Conservation (phyloP, 2,329 filamentous ascomycete species). For the Paracoccidioides brasiliensis region DNA sequence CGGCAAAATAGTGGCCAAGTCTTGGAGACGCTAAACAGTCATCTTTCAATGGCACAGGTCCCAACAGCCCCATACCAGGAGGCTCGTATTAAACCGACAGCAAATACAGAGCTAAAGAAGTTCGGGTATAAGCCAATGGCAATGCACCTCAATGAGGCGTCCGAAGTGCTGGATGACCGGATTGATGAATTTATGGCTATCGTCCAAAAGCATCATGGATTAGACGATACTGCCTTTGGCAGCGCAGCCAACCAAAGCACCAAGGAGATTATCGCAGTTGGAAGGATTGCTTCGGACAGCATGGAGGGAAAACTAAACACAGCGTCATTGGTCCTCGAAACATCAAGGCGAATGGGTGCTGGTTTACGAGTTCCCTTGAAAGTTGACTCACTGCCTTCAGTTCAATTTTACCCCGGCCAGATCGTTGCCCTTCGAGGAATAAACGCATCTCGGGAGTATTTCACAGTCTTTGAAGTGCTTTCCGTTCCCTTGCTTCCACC, state of each 20-base stretch:
- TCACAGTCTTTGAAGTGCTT: conserved; percentile 65
- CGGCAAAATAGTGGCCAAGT: conserved; percentile 69
- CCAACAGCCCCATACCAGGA: conserved; percentile 61
- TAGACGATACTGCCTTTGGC: conserved; percentile 72
- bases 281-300: conserved; percentile 79
- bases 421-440: conserved; percentile 77
- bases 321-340: conserved; percentile 77
- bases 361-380: conserved; percentile 71
- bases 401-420: conserved; percentile 87
- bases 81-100: conserved; percentile 68
- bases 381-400: conserved; percentile 53
- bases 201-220: conserved; percentile 57
- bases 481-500: conserved; percentile 59
- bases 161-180: conserved; percentile 84
- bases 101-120: conserved; percentile 80
- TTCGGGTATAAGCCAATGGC: conserved; percentile 83
- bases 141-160: conserved; percentile 87
- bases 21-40: conserved; percentile 68
- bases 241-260: conserved; percentile 77
- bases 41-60: conserved; percentile 53
- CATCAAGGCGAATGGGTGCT: conserved; percentile 68
- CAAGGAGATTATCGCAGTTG: conserved; percentile 76
- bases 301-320: conserved; percentile 70
- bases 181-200: conserved; percentile 79
- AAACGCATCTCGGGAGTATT: conserved; percentile 75